Evolutionary conservation across 441 rosid genomes (phyloP).

Genomic region (Corymbia citriodora): DNA sequence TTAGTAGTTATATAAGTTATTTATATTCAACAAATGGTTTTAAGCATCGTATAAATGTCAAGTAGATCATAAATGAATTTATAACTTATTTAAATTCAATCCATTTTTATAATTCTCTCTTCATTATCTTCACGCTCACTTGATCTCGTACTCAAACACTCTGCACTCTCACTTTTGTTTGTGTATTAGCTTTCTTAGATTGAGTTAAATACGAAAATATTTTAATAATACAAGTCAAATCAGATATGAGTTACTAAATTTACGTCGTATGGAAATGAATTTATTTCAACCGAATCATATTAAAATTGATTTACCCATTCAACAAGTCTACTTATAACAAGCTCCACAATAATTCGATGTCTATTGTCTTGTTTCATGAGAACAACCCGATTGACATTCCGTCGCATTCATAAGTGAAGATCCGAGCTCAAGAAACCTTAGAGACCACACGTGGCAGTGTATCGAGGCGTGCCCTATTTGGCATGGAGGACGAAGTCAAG

Average conservation of each 20-base stretch:
- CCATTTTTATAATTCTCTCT: rapidly evolving
- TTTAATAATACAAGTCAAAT: too few relatives aligned
- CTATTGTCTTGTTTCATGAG: neutral
- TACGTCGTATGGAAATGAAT: too few relatives aligned
- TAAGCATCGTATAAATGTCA: neutral
- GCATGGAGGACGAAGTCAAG: neutral
- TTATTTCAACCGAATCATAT: too few relatives aligned
- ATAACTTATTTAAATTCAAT: too few relatives aligned
- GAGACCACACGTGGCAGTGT: neutral
- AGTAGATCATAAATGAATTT: rapidly evolving
- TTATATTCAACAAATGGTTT: too few relatives aligned
- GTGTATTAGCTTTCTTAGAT: too few relatives aligned
- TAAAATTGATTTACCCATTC: neutral
- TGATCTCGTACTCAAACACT: rapidly evolving
- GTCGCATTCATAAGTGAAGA: neutral
- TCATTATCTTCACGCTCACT: rapidly evolving
- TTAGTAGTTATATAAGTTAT: rapidly evolving
- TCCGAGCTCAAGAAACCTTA: neutral
- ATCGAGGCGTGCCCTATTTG: neutral
- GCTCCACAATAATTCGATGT: neutral
- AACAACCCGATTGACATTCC: neutral
- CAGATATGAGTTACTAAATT: too few relatives aligned
- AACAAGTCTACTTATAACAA: rapidly evolving
- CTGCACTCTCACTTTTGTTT: rapidly evolving
- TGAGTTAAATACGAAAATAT: too few relatives aligned